A percentile compares a stretch with the other conserved stretches of the same genome.
phyloP scores from a whole-genome alignment of 805 yeast species.

The Cyberlindnera saturnus region DNA sequence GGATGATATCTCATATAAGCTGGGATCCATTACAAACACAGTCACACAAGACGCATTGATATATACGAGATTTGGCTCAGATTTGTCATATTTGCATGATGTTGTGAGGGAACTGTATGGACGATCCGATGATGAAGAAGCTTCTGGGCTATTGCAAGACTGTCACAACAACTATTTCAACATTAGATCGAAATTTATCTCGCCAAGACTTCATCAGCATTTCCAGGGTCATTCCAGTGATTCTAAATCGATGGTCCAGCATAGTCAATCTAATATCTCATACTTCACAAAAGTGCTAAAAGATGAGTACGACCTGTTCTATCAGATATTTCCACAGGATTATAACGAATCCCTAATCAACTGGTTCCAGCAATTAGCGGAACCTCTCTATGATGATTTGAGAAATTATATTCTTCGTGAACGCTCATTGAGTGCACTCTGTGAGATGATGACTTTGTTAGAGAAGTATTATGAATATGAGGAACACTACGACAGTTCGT shows the following conservation, averaged over 20 bases:
- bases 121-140: slow-evolving; percentile 43
- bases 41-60: slow-evolving; percentile 57
- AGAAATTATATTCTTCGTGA: slow-evolving; percentile 68
- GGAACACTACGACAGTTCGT: slow-evolving; percentile 18
- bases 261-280: slow-evolving; percentile 56
- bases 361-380: slow-evolving; percentile 62
- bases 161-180: slow-evolving; percentile 59
- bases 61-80: slow-evolving; percentile 55
- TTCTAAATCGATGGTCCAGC: slow-evolving; percentile 42
- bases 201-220: slow-evolving; percentile 33
- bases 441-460: slow-evolving; percentile 69
- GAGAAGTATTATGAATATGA: slow-evolving; percentile 65
- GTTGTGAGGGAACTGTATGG: slow-evolving; percentile 31
- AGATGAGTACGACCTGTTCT: slow-evolving; percentile 57
- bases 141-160: slow-evolving; percentile 61
- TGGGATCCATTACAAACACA: slow-evolving; percentile 22
- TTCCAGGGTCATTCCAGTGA: slow-evolving; percentile 25
- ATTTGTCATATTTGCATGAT: slow-evolving; percentile 32
- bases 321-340: slow-evolving; percentile 41
- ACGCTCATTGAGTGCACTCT: slow-evolving; percentile 55
- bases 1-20: slow-evolving; percentile 25
- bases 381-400: slow-evolving; percentile 69
- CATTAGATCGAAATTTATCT: slow-evolving; percentile 45
- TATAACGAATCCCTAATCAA: slow-evolving; percentile 35
- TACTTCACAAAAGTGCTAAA: slow-evolving; percentile 53